These are phyloP conservation scores for Phytophthora constricta DNA, from an alignment of 352 stramenopile species.

Conservation along the genomic window DNA sequence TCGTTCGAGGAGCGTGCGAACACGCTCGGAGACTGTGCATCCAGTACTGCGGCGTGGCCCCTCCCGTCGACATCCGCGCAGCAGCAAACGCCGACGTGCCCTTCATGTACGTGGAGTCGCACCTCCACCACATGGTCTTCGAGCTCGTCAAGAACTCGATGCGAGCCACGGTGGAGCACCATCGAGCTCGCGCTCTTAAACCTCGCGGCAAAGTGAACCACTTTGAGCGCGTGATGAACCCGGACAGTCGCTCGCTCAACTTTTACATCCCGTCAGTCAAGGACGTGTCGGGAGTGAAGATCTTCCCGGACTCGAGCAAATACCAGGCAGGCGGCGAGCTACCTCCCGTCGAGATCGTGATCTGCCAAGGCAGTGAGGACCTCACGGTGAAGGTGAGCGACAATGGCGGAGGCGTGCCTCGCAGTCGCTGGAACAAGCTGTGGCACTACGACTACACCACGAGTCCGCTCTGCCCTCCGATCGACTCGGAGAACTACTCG, in stretches of 20 bases:
- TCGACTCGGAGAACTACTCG: conserved; percentile 70
- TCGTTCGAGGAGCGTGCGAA: conserved; percentile 61
- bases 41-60: conserved; percentile 61
- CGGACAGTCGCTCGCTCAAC: conserved; percentile 63
- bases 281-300: conserved; percentile 71
- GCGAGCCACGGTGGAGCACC: conserved; percentile 96
- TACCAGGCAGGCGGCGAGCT: conserved; percentile 61
- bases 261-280: conserved; percentile 74
- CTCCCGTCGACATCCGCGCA: conserved; percentile 62
- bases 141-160: conserved; percentile 99
- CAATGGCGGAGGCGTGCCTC: conserved; percentile 97
- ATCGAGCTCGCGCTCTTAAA: conserved; percentile 75
- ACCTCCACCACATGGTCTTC: conserved; percentile 93
- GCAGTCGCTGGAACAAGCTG: conserved; percentile 96
- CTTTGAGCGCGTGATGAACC: conserved; percentile 75
- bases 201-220: conserved; percentile 50
- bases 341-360: conserved; percentile 97
- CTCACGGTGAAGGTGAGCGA: conserved; percentile 99
- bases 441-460: conserved; percentile 99
- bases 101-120: conserved; percentile 84
- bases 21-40: conserved; percentile 62
- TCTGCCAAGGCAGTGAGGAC: conserved; percentile 96
- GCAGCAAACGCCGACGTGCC: conserved; percentile 58
- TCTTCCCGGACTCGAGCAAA: conserved; percentile 81
- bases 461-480: conserved; percentile 67